Conservation (phyloP, 768 basidiomycete genomes). For the Leccinum incarnatum region DNA sequence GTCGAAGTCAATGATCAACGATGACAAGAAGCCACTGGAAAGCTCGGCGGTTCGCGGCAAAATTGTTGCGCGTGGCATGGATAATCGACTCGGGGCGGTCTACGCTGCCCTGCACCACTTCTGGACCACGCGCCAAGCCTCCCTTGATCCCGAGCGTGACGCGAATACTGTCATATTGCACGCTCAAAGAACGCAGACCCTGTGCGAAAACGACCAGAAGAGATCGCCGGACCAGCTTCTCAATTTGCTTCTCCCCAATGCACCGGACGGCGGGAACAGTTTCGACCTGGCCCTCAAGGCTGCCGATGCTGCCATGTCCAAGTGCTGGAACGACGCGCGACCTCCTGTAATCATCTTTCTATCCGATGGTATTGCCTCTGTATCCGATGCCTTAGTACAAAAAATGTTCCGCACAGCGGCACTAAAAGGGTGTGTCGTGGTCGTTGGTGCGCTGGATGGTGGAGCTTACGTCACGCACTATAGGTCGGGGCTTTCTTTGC, state of each 20-base stretch:
- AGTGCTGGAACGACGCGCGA: slow-evolving; percentile 44
- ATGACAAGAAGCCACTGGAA: slow-evolving; percentile 40
- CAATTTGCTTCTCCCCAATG: slow-evolving; percentile 33
- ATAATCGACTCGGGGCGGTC: slow-evolving; percentile 58
- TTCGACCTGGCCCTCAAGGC: slow-evolving; percentile 40
- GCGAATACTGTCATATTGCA: slow-evolving; percentile 57
- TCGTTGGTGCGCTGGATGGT: neutral
- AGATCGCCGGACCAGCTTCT: slow-evolving; percentile 47
- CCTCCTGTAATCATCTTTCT: slow-evolving; percentile 54
- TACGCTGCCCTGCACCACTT: slow-evolving; percentile 51
- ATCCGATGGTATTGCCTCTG: slow-evolving; percentile 49
- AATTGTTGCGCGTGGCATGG: neutral
- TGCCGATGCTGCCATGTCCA: slow-evolving; percentile 38
- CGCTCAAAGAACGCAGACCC: slow-evolving; percentile 19
- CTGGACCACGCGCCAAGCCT: slow-evolving; percentile 48
- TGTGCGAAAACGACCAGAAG: slow-evolving; percentile 42
- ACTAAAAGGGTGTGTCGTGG: slow-evolving; percentile 38
- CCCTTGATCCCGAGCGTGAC: slow-evolving; percentile 39
- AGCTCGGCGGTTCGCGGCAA: slow-evolving; percentile 34
- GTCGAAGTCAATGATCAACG: slow-evolving; percentile 47
- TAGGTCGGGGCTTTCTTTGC: slow-evolving; percentile 56
- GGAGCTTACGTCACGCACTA: neutral
- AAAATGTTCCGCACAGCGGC: slow-evolving; percentile 38
- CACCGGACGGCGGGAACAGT: slow-evolving; percentile 40
- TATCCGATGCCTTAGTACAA: slow-evolving; percentile 34